A percentile compares a stretch with the other conserved stretches of the same genome.
Evolutionary conservation across 345 rosid species (phyloP).

Genomic region (Euphorbia pulcherrima): DNA sequence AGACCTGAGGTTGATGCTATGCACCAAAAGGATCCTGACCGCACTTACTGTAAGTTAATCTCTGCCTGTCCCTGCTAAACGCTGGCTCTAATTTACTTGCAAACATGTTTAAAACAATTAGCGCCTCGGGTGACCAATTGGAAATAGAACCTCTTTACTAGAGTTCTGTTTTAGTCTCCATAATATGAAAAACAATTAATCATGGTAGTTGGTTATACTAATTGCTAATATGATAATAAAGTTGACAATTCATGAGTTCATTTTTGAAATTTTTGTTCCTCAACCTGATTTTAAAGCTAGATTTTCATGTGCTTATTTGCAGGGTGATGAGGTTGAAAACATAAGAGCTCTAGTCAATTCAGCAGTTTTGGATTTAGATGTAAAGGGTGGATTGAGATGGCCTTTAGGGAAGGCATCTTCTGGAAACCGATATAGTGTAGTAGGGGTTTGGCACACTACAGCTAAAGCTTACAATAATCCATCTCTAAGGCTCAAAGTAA

Average conservation of each 20-base stretch:
- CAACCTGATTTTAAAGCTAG: neutral
- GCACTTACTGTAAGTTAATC: conserved; percentile 39
- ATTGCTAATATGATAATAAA: too few relatives aligned
- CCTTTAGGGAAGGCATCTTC: conserved; percentile 40
- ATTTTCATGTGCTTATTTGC: conserved; percentile 10
- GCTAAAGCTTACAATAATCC: conserved; percentile 34
- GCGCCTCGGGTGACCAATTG: neutral
- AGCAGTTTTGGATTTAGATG: conserved; percentile 51
- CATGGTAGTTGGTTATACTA: neutral
- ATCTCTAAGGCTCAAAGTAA: conserved; percentile 43
- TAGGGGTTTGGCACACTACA: conserved; percentile 46
- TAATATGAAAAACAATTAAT: neutral
- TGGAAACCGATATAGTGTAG: conserved; percentile 35
- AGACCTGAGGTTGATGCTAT: conserved; percentile 60
- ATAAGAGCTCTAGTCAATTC: conserved; percentile 40
- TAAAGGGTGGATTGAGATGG: conserved; percentile 74
- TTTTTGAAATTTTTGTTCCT: neutral
- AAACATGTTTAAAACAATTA: neutral
- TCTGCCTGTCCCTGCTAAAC: neutral
- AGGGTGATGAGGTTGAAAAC: conserved; percentile 55
- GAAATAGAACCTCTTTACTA: neutral
- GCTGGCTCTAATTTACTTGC: neutral
- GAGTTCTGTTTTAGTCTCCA: neutral
- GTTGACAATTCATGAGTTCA: neutral
- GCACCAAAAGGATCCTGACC: conserved; percentile 39